A percentile compares a stretch with the other conserved stretches of the same genome.
Evolutionary conservation across 2,329 filamentous ascomycete species (phyloP).

Genomic region (Cadophora sp.): DNA sequence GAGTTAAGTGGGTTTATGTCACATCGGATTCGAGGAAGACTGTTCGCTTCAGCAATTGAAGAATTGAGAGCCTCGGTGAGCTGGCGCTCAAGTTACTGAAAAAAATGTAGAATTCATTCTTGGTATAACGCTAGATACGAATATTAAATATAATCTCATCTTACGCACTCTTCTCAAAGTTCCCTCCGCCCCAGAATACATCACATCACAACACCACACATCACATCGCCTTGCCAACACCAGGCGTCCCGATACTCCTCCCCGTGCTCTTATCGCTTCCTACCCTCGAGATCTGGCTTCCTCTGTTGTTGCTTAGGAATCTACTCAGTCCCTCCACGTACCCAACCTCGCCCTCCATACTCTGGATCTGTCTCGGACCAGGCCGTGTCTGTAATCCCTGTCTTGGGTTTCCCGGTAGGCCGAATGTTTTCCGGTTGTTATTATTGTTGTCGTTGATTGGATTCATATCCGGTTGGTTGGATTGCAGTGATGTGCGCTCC

Average conservation of each 20-base stretch:
- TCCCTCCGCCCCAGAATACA: not conserved
- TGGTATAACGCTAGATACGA: constrained; percentile 8
- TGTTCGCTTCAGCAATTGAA: not conserved
- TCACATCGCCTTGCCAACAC: constrained; percentile 8
- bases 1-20: not conserved
- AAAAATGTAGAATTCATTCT: not conserved
- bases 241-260: not conserved
- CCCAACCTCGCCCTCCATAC: constrained; percentile 19
- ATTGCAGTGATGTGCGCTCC: constrained; percentile 2
- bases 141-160: constrained; percentile 16
- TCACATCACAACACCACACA: not conserved
- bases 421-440: not conserved
- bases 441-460: not conserved
- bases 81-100: not conserved
- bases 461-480: constrained; percentile 5
- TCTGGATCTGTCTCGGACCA: not conserved
- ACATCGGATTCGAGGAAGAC: not conserved
- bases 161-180: not conserved
- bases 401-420: constrained; percentile 14
- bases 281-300: constrained; percentile 6
- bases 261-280: not conserved
- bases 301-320: not conserved
- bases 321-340: constrained; percentile 14
- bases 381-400: constrained; percentile 4
- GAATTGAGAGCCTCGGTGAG: not conserved